Evolutionary conservation across 306 rosid species (phyloP), one percentile per base, ranked within the genome.

Genomic region (Mimosa pudica): DNA sequence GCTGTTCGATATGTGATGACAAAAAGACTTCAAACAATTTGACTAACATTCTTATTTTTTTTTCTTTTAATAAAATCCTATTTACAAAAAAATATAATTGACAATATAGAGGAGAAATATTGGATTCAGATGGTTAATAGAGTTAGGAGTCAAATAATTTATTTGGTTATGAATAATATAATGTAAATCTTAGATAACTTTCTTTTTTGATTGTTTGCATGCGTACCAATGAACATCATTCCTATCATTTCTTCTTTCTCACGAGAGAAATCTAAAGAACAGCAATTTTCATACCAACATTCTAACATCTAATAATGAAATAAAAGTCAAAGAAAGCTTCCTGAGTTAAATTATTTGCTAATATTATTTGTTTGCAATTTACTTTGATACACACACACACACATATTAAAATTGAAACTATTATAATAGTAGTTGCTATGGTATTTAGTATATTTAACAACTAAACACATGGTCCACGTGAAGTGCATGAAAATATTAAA

Each of bases 71-170:
- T 11, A 33, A 62, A 62, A 32, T 11, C 42, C 68, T 32, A 62
- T 32, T 61, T 13, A 35, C n/a, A 6, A 33, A 33, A 10, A 4
- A 24, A 24, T 24, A 38, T 38, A 38, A 38, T 30, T 32, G 55
- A 12, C 18, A 70, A 45, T 48, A n/a, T 46, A 52, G 51, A 7
- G 71, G 71, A 49, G 57, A 32, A 44, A 58, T 57, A 14, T 12
- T 71, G 46, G 61, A 47, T 24, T 46, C 30, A 8, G 62, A 55
- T 30, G 32, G 48, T 47, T 64, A 38, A 18, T 20, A 20, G 24
- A 41, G 48, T 41, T 67, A 9, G 41, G 71, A 48, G 73, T 48
- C 14, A 24, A 42, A 80, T 63, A 48, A n/a, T 10, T 61, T 71
- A 71, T 18, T 24, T 20, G 33, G 64, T 58, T 58, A 18, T 58